Evolutionary conservation across 495 filamentous ascomycete genomes (phyloP), one percentile per base, ranked within the genome.

Genomic region (Astrothelium macrocarpum): DNA sequence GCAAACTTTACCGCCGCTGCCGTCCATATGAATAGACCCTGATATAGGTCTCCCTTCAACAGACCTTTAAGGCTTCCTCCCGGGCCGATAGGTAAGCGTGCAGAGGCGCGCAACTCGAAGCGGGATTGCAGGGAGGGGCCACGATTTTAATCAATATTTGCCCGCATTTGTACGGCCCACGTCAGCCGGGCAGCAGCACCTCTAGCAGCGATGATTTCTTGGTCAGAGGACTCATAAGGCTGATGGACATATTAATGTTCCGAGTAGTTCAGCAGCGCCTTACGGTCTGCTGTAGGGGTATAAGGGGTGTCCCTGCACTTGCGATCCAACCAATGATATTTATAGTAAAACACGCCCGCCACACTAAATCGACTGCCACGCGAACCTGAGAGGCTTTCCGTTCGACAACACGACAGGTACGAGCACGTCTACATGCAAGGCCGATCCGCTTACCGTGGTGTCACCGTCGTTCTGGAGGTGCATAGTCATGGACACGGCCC

Each of bases 181-280:
- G 49, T 56, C 49, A 56, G 45, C 36, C 36, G 36, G 16, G 36
- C 36, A 39, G 1, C 23, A n/a, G 20, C 49, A 29, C 12, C 12
- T 49, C 43, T 3, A 14, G 43, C 16, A 7, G 45, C n/a, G n/a
- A n/a, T n/a, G 10, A 28, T 2, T 26, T 25, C 5, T 9, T 20
- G 49, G 12, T 28, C 49, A 29, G n/a, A 49, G 43, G 5, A 49
- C 25, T 16, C 16, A 16, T 56, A 56, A 29, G 49, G 49, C 49
- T 56, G 49, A 26, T 56, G 49, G 49, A 29, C 9, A 29, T 56
- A 56, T 28, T 29, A 56, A 56, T 56, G 49, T 56, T 56, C 49
- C 49, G 49, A 49, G 43, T 18, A 3, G n/a, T 20, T 3, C 43
- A 49, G 11, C 9, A 49, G 7, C 43, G 43, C 43, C 43, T 4